Evolutionary conservation across 768 basidiomycete species (phyloP), one percentile per base, ranked within the genome.

Genomic region (Lentinula detonsa): DNA sequence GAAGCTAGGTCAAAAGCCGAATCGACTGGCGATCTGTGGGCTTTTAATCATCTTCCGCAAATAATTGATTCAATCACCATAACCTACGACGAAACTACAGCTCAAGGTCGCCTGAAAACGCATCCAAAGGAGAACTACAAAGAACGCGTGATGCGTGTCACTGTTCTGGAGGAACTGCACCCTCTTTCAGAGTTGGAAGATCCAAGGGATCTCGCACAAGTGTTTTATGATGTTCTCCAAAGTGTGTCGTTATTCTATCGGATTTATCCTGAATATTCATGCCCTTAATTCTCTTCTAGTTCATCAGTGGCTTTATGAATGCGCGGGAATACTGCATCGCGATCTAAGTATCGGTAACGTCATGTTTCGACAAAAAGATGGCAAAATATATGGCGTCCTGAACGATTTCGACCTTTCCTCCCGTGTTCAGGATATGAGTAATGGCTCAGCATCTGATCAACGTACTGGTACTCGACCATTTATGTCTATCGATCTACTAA

Each of bases 261-360:
- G 1, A 21, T 5, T 18, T 31, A 1, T 21, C 7, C 11, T 50
- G 1, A 2, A 18, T 50, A 37, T 3, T 37, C 37, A 37, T 31
- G 28, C n/a, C 42, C 11, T 15, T 15, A 13, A 5, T 1, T 2
- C 37, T 11, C 3, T 42, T 46, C 16, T 50, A 65, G 64, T 40
- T 16, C 55, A 65, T 23, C 46, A 45, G 21, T 51, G 46, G 63
- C 50, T 60, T 8, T 60, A 60, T 35, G 51, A 64, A 28, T 13
- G 55, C 15, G 39, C 11, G 28, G 37, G 48, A 0, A 65, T 65
- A 34, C 56, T 62, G 11, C 65, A 65, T 59, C 64, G 61, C 28
- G 65, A 65, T 43, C 62, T 65, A 33, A 65, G 65, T 37, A 23
- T 43, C 1, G 55, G 46, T 13, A 65, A 65, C 28, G 51, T 65